Base-by-base conservation (phyloP, 2,329 filamentous ascomycete genomes). In the Fusarium lyarnte region DNA sequence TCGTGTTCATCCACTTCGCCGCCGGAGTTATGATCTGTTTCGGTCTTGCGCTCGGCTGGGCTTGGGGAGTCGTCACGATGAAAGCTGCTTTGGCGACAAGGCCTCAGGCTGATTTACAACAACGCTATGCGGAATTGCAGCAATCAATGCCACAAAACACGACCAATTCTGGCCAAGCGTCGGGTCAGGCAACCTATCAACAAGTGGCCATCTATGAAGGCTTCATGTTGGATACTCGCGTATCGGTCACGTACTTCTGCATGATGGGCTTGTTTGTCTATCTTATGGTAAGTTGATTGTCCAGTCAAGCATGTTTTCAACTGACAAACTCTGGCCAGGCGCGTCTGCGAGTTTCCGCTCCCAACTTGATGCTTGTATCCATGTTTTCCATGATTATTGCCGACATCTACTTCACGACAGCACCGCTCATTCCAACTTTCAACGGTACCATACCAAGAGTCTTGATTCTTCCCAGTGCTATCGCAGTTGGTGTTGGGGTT, bases 1-100 rank as follows among this genome's bases (percentile, higher is more conserved):
- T 74, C 2, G 72, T 74, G 1, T 74, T 74, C 42, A 67, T 74
- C 35, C 72, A 74, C 41, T n/a, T 74, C n/a, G 51, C 69, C 8
- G 62, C 69, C 6, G 69, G 69, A 2, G 31, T 67, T 6, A 67
- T 69, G 33, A 64, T 74, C n/a, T 51, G 70, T 5, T 6, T 74
- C 6, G 72, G 72, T 2, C 27, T 74, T 29, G 61, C 55, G 4
- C 39, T 59, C 19, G 72, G 55, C 5, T 74, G 72, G 72, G 72
- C 62, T 11, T 74, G 72, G 72, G 72, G 72, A 29, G 39, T 58
- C 14, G 65, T 74, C 19, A 57, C 63, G 3, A 74, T 74, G 72
- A 74, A 74, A 25, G 72, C 66, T 9, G 72, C 72, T 13, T 33
- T 74, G 29, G 72, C 72, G 35, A 70, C 72, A 14, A 63, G 72